Percentiles rank a stretch among this genome's conserved stretches.
Conservation (phyloP, 805 yeast genomes). For the Teunomyces kruisii region DNA sequence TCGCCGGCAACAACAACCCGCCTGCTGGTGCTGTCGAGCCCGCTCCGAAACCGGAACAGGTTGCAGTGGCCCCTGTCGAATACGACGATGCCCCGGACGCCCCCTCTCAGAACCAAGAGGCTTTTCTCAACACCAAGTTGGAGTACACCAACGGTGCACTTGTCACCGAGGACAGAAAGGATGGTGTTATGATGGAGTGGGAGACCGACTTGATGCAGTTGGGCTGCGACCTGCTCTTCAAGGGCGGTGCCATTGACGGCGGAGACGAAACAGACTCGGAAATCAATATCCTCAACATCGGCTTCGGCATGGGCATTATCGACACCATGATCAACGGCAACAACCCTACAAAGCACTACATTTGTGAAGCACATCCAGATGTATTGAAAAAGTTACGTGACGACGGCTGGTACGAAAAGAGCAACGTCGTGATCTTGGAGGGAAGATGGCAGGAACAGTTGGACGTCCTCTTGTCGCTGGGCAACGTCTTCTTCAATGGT, state of each 20-base stretch:
- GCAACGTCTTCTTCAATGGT: conserved; percentile 80
- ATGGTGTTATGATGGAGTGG: conserved; percentile 99
- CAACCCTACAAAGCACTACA: conserved; percentile 71
- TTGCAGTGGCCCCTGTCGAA: background rate
- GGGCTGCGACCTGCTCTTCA: conserved; percentile 74
- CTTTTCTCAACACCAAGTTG: conserved; percentile 65
- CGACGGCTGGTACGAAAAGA: conserved; percentile 83
- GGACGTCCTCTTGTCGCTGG: conserved; percentile 57
- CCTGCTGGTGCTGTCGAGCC: background rate
- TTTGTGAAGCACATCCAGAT: conserved; percentile 93
- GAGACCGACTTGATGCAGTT: conserved; percentile 77
- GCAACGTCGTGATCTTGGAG: conserved; percentile 68
- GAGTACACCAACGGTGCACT: conserved; percentile 69
- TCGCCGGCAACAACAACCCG: too few relatives aligned
- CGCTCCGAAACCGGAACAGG: background rate
- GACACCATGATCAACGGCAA: conserved; percentile 62
- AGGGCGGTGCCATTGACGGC: conserved; percentile 32
- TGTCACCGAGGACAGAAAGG: conserved; percentile 68
- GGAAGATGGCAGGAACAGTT: conserved; percentile 94
- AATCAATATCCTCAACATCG: conserved; percentile 71
- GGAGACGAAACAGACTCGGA: conserved; percentile 41
- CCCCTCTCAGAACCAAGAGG: conserved; percentile 63
- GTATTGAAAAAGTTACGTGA: conserved; percentile 64
- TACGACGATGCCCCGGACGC: conserved; percentile 25
- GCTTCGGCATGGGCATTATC: conserved; percentile 97